These are phyloP conservation scores for Mycosphaerella sp. DNA, from an alignment of 2,329 filamentous ascomycete genomes.

Conservation along the genomic window DNA sequence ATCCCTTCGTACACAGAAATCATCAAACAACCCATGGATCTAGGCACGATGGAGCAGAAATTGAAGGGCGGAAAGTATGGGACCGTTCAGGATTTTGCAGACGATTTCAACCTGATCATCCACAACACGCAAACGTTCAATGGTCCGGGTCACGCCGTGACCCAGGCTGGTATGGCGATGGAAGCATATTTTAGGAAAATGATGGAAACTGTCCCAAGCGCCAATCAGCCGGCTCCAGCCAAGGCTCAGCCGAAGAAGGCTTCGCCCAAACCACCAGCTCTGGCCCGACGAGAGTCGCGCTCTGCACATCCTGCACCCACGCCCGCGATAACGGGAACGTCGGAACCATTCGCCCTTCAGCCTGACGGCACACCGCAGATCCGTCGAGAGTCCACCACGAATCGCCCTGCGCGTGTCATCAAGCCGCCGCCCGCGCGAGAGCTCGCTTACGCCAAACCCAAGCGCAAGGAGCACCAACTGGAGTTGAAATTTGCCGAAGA, in stretches of 20 bases:
- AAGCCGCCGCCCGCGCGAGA: conserved; percentile 87
- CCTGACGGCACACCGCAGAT: conserved; percentile 74
- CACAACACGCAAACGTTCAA: conserved; percentile 79
- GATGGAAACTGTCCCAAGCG: conserved; percentile 53
- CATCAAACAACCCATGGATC: conserved; percentile 75
- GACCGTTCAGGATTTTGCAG: conserved; percentile 64
- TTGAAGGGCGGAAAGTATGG: conserved; percentile 64
- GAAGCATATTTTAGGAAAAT: conserved; percentile 54
- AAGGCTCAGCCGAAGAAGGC: conserved; percentile 40
- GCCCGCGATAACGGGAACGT: conserved; percentile 39
- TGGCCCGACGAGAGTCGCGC: conserved; percentile 31
- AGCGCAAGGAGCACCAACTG: conserved; percentile 81
- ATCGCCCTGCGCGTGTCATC: conserved; percentile 85
- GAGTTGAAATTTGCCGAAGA: conserved; percentile 88
- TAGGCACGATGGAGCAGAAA: conserved; percentile 73
- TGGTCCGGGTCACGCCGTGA: conserved; percentile 67
- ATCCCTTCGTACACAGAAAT: conserved; percentile 68
- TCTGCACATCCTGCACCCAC: conserved; percentile 19
- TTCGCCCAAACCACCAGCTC: conserved; percentile 27
- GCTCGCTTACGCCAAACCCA: conserved; percentile 82
- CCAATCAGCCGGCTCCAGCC: conserved; percentile 50
- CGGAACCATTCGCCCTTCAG: conserved; percentile 65
- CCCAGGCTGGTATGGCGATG: conserved; percentile 58
- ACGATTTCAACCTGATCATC: conserved; percentile 70
- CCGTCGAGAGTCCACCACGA: conserved; percentile 76